A percentile compares a stretch with the other conserved stretches of the same genome.
Evolutionary conservation across 2,329 filamentous ascomycete species (phyloP).

Genomic region (Amylocarpus encephaloides): DNA sequence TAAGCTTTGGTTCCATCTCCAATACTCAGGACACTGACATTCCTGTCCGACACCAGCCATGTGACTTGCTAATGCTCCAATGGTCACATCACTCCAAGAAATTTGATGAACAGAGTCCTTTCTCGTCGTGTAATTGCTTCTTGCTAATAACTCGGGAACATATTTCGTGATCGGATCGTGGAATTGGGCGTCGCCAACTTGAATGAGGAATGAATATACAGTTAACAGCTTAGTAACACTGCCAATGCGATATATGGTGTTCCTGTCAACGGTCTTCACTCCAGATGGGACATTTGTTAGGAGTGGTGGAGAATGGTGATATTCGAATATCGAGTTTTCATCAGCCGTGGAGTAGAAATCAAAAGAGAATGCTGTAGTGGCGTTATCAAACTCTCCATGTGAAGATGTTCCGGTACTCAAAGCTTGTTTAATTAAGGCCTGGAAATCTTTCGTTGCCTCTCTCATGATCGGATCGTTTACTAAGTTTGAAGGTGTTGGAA

Average conservation of each 20-base stretch:
- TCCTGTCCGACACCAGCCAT: conserved; percentile 17
- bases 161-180: conserved; percentile 38
- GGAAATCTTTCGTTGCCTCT: too few relatives aligned
- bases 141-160: conserved; percentile 35
- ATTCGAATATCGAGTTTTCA: conserved; percentile 29
- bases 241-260: conserved; percentile 37
- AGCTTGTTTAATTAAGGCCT: too few relatives aligned
- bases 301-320: conserved; percentile 32
- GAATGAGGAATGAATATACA: conserved; percentile 37
- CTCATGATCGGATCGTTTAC: too few relatives aligned
- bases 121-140: conserved; percentile 5
- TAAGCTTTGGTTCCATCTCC: too few relatives aligned
- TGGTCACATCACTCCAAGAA: conserved; percentile 18
- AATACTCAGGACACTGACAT: neutral
- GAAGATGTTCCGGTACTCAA: too few relatives aligned
- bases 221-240: conserved; percentile 42
- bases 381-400: too few relatives aligned
- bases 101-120: conserved; percentile 14
- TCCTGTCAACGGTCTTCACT: conserved; percentile 32
- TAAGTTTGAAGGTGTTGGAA: too few relatives aligned
- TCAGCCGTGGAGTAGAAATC: conserved; percentile 34
- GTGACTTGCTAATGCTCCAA: conserved; percentile 19
- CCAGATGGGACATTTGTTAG: conserved; percentile 26
- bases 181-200: conserved; percentile 36
- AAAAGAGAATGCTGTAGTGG: conserved; percentile 33